phyloP scores from a whole-genome alignment of 192 early-diverging fungal genomes.

The Dimargaris verticillata region DNA sequence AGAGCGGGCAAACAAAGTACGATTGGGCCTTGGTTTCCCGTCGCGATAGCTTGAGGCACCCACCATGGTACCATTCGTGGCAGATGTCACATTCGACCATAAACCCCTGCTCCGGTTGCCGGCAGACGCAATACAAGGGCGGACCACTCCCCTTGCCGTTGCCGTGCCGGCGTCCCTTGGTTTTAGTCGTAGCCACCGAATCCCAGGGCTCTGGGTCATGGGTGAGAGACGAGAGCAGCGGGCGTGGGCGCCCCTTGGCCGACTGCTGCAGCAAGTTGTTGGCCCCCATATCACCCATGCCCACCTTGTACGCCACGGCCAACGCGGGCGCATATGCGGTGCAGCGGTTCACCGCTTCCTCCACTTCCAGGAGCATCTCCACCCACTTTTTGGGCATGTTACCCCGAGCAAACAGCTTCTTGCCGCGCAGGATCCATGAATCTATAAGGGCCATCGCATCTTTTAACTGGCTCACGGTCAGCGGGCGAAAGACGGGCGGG shows the following conservation, averaged over 20 bases:
- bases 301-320: not conserved
- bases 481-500: slow-evolving; percentile 5
- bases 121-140: slow-evolving; percentile 42
- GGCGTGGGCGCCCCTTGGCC: not conserved
- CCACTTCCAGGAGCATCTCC: slow-evolving; percentile 12
- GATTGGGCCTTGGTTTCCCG: slow-evolving; percentile 24
- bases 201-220: not conserved
- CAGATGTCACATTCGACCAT: slow-evolving; percentile 56
- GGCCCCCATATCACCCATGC: not conserved
- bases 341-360: slow-evolving; percentile 10
- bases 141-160: not conserved
- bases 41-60: slow-evolving; percentile 32
- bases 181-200: not conserved
- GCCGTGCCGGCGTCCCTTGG: not conserved
- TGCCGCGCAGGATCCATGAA: slow-evolving; percentile 10
- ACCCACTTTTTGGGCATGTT: slow-evolving; percentile 13
- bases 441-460: slow-evolving; percentile 3
- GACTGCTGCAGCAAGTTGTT: not conserved
- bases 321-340: not conserved
- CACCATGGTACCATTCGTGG: slow-evolving; percentile 45
- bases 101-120: slow-evolving; percentile 35
- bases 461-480: not conserved
- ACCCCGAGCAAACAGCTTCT: slow-evolving; percentile 10
- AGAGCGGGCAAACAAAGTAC: slow-evolving; percentile 41
- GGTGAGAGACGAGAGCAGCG: not conserved